Base-by-base conservation (phyloP, 2,329 filamentous ascomycete species). In the Ophiostoma sp. region DNA sequence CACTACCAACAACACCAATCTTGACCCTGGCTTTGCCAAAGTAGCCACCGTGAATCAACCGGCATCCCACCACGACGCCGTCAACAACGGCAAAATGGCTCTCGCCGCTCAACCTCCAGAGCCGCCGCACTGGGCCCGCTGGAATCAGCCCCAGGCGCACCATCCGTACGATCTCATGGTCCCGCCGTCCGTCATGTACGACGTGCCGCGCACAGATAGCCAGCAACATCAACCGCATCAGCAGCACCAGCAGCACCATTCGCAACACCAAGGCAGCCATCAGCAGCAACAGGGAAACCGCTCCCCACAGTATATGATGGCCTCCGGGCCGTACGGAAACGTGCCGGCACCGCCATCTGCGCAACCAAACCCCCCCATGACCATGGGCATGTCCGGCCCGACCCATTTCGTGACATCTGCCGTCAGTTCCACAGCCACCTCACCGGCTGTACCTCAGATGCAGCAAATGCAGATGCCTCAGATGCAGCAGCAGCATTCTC, bases 121-220 rank as follows among this genome's bases (percentile, higher is more conserved):
- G 64, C 74, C 78, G 72, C 77, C 80, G 67, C 78, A 77, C 77
- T 88, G 85, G 86, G 81, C 79, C 73, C 83, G 83, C 72, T 86
- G 84, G 82, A 76, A 82, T 69, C 83, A 85, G 58, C 80, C 84
- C 62, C 77, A 78, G 60, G 72, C 74, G 7, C 62, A 72, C 71
- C 64, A 52, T 27, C 63, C 44, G 2, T 66, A 69, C 5, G 47
- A 66, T 2, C 27, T 18, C 3, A n/a, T 65, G n/a, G 42, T 38
- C n/a, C 11, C 45, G 63, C 27, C 41, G 41, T 27, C 60, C 11
- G 60, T 42, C 60, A 63, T 63, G 60, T 63, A 63, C 60, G 40
- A 63, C 9, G 44, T 66, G 45, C 65, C 52, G 36, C 64, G 64
- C 27, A 67, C 45, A 5, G 40, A 63, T 9, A 42, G 58, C 1